Conservation (phyloP, 495 filamentous ascomycete species). For the Annulohypoxylon stygium region DNA sequence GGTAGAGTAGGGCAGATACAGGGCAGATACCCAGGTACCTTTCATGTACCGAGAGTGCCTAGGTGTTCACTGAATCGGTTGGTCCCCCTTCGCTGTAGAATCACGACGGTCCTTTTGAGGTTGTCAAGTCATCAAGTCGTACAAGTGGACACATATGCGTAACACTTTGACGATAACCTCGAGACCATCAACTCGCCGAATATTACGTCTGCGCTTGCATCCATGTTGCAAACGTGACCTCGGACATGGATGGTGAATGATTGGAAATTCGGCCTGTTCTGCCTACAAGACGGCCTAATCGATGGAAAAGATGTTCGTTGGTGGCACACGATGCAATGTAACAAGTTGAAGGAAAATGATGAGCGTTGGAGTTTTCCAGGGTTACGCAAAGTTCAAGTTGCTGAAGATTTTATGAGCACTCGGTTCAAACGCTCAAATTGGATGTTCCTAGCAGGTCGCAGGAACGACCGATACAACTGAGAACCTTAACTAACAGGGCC, state of each 20-base stretch:
- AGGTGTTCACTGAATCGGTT: slow-evolving; percentile 7
- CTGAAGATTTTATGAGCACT: slow-evolving; percentile 4
- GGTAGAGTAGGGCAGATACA: slow-evolving; percentile 25
- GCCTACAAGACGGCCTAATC: slow-evolving; percentile 20
- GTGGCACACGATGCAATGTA: slow-evolving; percentile 42
- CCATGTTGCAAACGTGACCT: slow-evolving; percentile 36
- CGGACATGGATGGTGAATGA: slow-evolving; percentile 8
- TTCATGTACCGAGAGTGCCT: slow-evolving; percentile 4
- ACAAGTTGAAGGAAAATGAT: slow-evolving; percentile 30
- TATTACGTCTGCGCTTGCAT: slow-evolving; percentile 26
- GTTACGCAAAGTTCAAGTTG: slow-evolving; percentile 13
- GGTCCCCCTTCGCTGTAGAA: slow-evolving; percentile 12
- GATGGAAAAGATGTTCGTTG: slow-evolving; percentile 29
- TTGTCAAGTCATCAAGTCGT: slow-evolving; percentile 20
- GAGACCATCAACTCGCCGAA: slow-evolving; percentile 26
- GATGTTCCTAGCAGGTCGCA: not conserved
- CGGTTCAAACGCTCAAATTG: slow-evolving; percentile 2
- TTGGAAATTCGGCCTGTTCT: slow-evolving; percentile 20
- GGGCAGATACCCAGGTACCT: slow-evolving; percentile 16
- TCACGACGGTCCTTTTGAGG: slow-evolving; percentile 29
- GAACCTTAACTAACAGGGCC: not conserved
- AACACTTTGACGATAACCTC: slow-evolving; percentile 28
- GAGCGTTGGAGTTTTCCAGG: slow-evolving; percentile 31
- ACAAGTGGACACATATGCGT: slow-evolving; percentile 25
- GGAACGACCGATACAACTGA: not conserved